phyloP scores from a whole-genome alignment of 441 rosid genomes.

The Syzygium syzygioides region DNA sequence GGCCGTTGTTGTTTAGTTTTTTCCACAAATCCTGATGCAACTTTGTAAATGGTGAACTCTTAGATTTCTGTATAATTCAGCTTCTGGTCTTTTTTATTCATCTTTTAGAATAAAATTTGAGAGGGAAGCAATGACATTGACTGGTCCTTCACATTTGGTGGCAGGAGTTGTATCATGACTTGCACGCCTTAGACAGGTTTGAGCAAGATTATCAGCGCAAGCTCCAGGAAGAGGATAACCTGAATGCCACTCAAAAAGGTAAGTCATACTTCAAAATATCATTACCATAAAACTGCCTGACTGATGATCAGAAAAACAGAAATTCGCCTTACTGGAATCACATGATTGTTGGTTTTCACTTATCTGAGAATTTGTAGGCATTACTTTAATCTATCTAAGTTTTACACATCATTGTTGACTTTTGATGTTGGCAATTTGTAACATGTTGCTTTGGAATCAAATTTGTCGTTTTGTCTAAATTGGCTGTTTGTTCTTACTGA shows the following conservation, averaged over 20 bases:
- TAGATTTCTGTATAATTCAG: background rate
- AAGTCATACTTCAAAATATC: background rate
- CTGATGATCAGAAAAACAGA: background rate
- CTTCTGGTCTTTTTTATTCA: background rate
- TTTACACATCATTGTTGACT: background rate
- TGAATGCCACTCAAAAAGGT: slow-evolving; percentile 76
- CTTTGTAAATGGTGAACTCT: background rate
- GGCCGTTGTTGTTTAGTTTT: background rate
- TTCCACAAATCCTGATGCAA: background rate
- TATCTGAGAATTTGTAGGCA: background rate
- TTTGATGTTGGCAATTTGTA: background rate
- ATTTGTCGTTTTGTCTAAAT: background rate
- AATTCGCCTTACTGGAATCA: background rate
- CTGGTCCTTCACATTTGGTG: background rate
- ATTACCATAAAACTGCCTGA: background rate
- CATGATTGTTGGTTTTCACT: background rate
- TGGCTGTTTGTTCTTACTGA: background rate
- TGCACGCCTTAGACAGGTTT: slow-evolving; percentile 95
- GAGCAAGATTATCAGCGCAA: slow-evolving; percentile 97
- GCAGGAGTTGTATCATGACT: slow-evolving; percentile 96
- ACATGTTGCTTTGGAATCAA: background rate
- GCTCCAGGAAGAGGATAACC: slow-evolving; percentile 84
- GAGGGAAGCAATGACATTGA: background rate
- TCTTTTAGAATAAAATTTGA: background rate
- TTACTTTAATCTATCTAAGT: background rate